These are phyloP conservation scores for Neurospora tetraspora DNA, from an alignment of 495 filamentous ascomycete species.

Conservation along the genomic window DNA sequence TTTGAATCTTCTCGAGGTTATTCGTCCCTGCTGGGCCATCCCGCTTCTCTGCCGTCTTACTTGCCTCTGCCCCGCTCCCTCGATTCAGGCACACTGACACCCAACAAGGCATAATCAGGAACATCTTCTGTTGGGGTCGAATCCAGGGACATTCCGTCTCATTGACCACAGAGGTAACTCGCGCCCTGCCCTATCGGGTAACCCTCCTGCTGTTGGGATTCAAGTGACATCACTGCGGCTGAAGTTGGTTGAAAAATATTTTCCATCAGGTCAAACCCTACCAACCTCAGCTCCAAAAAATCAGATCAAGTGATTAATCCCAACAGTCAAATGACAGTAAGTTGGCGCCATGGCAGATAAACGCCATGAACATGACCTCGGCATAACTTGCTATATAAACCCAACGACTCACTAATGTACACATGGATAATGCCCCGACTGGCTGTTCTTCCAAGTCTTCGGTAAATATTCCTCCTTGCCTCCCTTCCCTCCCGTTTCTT, in stretches of 20 bases:
- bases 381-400: neutral
- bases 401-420: neutral
- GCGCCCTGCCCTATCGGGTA: neutral
- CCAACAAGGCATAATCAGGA: neutral
- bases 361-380: neutral
- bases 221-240: neutral
- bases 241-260: neutral
- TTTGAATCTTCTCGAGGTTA: neutral
- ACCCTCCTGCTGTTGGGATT: neutral
- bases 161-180: neutral
- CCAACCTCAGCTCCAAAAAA: neutral
- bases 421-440: neutral
- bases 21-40: neutral
- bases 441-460: neutral
- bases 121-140: neutral
- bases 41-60: neutral
- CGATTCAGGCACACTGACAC: neutral
- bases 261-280: neutral
- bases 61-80: neutral
- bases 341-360: neutral
- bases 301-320: neutral
- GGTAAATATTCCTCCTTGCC: neutral
- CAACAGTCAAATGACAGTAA: neutral
- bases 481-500: neutral
- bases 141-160: neutral